Conservation (phyloP, 2,329 filamentous ascomycete species). For the Alternaria ventricosa region DNA sequence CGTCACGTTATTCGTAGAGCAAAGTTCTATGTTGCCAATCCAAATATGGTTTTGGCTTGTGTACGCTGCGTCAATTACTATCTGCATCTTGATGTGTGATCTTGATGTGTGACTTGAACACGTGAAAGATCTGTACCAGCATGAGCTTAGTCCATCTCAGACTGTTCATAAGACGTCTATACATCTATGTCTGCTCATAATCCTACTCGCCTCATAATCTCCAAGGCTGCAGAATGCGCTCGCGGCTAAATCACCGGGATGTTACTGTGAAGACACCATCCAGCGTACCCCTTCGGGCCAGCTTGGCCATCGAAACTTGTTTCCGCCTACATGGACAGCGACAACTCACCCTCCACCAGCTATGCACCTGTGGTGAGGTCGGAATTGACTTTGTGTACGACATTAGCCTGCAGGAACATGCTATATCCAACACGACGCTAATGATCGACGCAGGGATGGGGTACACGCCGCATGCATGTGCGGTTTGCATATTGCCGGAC, state of each 20-base stretch:
- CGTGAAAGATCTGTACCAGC: too few relatives aligned
- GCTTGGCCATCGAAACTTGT: background rate
- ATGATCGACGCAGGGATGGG: conserved; percentile 2
- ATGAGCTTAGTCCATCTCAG: background rate
- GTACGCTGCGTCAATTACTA: background rate
- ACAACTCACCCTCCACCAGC: background rate
- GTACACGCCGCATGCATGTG: background rate
- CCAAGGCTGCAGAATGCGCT: background rate
- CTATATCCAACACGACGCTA: background rate
- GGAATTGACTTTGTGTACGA: conserved; percentile 7
- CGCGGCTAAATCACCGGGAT: background rate
- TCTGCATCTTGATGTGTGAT: background rate
- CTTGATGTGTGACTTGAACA: too few relatives aligned
- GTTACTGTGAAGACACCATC: background rate
- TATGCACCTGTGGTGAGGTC: background rate
- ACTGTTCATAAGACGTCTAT: background rate
- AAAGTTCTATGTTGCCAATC: background rate
- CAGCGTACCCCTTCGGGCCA: background rate
- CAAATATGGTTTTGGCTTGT: background rate
- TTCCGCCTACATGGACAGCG: background rate
- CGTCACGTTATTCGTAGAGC: background rate
- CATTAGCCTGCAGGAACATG: background rate
- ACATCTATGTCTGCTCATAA: background rate
- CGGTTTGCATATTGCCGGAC: background rate
- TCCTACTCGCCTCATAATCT: background rate